Percentiles rank a stretch among this genome's conserved stretches.
phyloP scores from a whole-genome alignment of 192 early-diverging fungal genomes.

The Phycomyces blakesleeanus region DNA sequence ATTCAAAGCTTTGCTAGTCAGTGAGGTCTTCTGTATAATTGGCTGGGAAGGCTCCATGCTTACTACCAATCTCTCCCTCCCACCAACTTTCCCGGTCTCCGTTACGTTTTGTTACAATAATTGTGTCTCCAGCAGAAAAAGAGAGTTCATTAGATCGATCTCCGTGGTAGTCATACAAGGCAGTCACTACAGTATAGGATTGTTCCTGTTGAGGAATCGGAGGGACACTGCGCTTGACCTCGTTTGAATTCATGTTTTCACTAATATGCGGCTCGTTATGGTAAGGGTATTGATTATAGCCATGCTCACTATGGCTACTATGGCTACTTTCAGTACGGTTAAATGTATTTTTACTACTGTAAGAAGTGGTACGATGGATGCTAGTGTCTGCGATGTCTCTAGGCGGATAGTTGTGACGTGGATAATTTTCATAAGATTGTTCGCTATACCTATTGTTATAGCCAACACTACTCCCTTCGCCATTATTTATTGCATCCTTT shows the following conservation, averaged over 20 bases:
- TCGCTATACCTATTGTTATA: slow-evolving; percentile 5
- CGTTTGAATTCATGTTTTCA: background rate
- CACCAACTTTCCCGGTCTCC: slow-evolving; percentile 34
- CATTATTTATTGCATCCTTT: background rate
- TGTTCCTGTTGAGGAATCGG: too few relatives aligned
- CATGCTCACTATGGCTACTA: too few relatives aligned
- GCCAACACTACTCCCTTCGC: background rate
- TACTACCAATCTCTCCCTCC: slow-evolving; percentile 29
- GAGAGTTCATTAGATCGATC: slow-evolving; percentile 29
- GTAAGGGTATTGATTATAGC: background rate
- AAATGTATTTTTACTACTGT: background rate
- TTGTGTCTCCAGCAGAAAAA: slow-evolving; percentile 37
- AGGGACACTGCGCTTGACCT: background rate
- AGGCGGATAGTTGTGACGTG: background rate
- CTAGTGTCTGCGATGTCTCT: too few relatives aligned
- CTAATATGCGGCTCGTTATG: background rate
- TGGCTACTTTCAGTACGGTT: background rate
- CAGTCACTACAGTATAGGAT: slow-evolving; percentile 11
- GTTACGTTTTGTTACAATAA: slow-evolving; percentile 30
- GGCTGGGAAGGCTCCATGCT: slow-evolving; percentile 18
- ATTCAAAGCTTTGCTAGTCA: too few relatives aligned
- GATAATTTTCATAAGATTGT: background rate
- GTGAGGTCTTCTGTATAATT: slow-evolving; percentile 15
- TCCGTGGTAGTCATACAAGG: slow-evolving; percentile 36
- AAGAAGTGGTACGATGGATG: background rate